Evolutionary conservation across 2,329 filamentous ascomycete species (phyloP).

Genomic region (Diaporthe australafricana): DNA sequence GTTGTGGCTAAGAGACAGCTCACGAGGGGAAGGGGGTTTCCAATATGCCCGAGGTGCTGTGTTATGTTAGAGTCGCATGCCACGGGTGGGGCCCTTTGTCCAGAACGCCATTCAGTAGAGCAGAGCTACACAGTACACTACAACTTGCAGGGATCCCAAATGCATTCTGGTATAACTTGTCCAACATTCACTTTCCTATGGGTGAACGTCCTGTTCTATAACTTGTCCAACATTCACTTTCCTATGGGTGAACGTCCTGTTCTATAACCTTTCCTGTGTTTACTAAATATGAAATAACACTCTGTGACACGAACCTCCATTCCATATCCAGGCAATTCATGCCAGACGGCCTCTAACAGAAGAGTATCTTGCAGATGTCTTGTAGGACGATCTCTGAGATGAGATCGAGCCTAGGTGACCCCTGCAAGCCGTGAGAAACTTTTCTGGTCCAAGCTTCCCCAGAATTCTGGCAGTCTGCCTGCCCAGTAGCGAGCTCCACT

Average conservation of each 20-base stretch:
- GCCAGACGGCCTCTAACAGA: background rate
- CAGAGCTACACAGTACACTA: background rate
- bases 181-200: background rate
- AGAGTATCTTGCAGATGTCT: background rate
- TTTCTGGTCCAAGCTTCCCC: constrained; percentile 34
- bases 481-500: constrained; percentile 5
- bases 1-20: background rate
- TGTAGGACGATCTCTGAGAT: background rate
- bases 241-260: too few species aligned
- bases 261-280: too few species aligned
- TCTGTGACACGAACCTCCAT: too few species aligned
- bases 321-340: background rate
- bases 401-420: background rate
- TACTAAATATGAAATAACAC: too few species aligned
- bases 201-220: background rate
- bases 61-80: background rate
- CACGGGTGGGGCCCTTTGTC: background rate
- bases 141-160: background rate
- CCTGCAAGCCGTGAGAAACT: constrained; percentile 25
- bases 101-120: background rate
- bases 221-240: background rate
- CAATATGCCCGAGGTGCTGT: background rate
- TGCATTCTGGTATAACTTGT: background rate
- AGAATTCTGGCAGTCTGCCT: constrained; percentile 22
- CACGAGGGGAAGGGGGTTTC: background rate